Evolutionary conservation across 2,329 filamentous ascomycete species (phyloP).

Genomic region (Fusarium nygamai): DNA sequence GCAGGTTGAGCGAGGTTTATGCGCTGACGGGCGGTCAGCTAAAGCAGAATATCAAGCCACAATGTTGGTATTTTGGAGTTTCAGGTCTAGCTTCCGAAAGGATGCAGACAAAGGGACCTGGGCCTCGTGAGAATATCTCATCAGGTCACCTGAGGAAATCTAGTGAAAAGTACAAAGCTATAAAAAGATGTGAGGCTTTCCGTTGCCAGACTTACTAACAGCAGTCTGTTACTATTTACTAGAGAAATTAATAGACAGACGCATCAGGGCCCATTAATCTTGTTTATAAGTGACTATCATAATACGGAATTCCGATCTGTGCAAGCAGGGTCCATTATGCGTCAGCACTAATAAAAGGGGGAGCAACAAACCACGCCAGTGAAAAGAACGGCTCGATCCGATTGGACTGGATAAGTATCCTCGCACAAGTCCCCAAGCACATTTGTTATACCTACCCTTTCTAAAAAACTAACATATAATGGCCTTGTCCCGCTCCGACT

Average conservation of each 20-base stretch:
- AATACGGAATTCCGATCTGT: neutral
- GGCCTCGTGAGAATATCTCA: no score
- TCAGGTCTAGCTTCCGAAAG: accelerated
- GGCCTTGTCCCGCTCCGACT: neutral
- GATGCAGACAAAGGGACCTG: neutral
- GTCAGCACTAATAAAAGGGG: neutral
- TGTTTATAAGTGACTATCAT: neutral
- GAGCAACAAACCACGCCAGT: neutral
- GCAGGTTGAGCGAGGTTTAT: neutral
- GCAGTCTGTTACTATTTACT: accelerated
- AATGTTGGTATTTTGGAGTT: neutral
- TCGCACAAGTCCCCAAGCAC: neutral
- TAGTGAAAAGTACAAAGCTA: neutral
- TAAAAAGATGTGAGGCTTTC: neutral
- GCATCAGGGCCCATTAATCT: accelerated
- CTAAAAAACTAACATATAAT: neutral
- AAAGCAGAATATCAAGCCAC: neutral
- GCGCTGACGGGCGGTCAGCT: neutral
- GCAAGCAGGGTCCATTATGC: neutral
- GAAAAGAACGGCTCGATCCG: neutral
- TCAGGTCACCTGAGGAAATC: no score
- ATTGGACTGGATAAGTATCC: neutral
- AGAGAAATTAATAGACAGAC: neutral
- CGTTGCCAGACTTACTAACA: neutral
- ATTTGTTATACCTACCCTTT: neutral